Base-by-base conservation (phyloP, 495 filamentous ascomycete genomes). In the Xylaria cubensis region DNA sequence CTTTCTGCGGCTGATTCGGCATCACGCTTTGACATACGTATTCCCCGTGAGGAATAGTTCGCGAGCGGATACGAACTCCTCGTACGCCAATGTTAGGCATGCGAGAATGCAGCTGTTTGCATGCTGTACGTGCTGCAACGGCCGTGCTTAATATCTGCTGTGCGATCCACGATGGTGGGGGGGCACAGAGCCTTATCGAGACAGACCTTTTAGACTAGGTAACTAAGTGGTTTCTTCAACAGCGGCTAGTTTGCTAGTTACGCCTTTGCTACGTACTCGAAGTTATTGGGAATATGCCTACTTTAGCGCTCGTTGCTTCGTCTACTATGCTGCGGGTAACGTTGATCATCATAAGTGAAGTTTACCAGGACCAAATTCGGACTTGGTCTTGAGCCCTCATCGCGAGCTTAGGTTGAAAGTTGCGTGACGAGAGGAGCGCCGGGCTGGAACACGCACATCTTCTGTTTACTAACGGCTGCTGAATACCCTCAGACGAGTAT, bases 1-100 rank as follows among this genome's bases (percentile, higher is more conserved):
- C 42, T 44, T 67, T 55, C 26, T 56, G 65, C 50, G 65, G 65
- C 65, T 67, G 65, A 67, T 32, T 67, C 64, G 64, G 46, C 32
- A 53, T 32, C 10, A 19, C 24, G 29, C 21, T 53, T 39, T 21
- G 29, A 24, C 46, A 17, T 32, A 67, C 15, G 64, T 53, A 21
- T 32, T 51, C n/a, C 15, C 36, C 19, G 29, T 41, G 50, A 59
- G 53, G 39, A 42, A 62, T 69, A 42, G 55, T 59, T 69, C 41
- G 13, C 26, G 32, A 62, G 29, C 67, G 5, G 42, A 62, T 50
- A 34, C 42, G 53, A 46, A 32, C 53, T 29, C 53, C 53, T 48
- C 36, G 29, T 34, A 61, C n/a, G 24, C 32, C 61, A 41, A 63
- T 6, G 36, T 63, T 26, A 24, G 21, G 39, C 61, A 63, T 41